Evolutionary conservation across 805 yeast species (phyloP).

Genomic region (Wickerhamomyces mucosus): DNA sequence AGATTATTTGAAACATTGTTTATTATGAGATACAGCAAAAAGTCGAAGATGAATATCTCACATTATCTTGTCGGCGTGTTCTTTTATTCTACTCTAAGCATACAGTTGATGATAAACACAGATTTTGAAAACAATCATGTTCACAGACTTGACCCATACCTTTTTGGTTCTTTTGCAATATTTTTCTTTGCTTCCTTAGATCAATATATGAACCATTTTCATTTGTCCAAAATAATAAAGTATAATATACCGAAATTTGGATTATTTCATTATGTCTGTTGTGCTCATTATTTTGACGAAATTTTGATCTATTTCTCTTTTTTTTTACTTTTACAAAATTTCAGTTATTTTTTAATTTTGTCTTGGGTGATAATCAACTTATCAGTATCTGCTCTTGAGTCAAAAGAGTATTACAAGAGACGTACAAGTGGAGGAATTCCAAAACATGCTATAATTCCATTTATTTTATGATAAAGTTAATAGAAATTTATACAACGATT

Average conservation of each 20-base stretch:
- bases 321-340: conserved; percentile 11
- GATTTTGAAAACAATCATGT: conserved; percentile 10
- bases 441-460: conserved; percentile 30
- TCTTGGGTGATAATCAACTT: conserved; percentile 35
- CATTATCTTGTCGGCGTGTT: conserved; percentile 60
- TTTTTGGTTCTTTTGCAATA: conserved; percentile 9
- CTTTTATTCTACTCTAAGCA: conserved; percentile 43
- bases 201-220: conserved; percentile 29
- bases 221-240: conserved; percentile 16
- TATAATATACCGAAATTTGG: conserved; percentile 44
- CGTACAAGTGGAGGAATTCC: conserved; percentile 12
- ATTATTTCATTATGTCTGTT: conserved; percentile 38
- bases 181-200: conserved; percentile 27
- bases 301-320: conserved; percentile 39
- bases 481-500: too few relatives aligned
- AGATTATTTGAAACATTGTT: conserved; percentile 44
- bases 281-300: conserved; percentile 70
- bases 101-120: conserved; percentile 25
- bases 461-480: conserved; percentile 19
- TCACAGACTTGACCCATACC: conserved; percentile 2
- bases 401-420: conserved; percentile 35
- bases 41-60: conserved; percentile 49
- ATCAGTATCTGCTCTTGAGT: conserved; percentile 45
- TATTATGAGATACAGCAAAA: conserved; percentile 36
- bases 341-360: conserved; percentile 12